Evolutionary conservation across 75 land plant species (phyloP).

Genomic region (Selaginella tamariscina): DNA sequence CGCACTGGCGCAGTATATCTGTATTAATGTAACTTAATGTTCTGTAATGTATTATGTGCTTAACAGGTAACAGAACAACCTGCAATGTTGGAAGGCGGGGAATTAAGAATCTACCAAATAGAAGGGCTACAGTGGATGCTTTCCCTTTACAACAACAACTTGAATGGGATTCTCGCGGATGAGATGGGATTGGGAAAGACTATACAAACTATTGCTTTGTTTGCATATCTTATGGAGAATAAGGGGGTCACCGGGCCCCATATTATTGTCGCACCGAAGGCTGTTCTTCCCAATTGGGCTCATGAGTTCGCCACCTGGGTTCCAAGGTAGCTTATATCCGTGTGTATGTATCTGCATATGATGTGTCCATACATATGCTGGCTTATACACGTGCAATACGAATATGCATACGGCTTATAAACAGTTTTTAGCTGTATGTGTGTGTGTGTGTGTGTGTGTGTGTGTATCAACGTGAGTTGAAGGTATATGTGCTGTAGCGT

Average conservation of each 20-base stretch:
- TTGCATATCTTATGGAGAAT: slow-evolving; percentile 88
- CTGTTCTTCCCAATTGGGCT: slow-evolving; percentile 89
- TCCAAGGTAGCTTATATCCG: slow-evolving; percentile 49
- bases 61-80: slow-evolving; percentile 83
- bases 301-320: slow-evolving; percentile 89
- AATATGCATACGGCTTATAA: too few relatives aligned
- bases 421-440: too few relatives aligned
- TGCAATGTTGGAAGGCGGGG: slow-evolving; percentile 86
- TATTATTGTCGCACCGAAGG: slow-evolving; percentile 92
- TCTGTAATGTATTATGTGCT: not conserved
- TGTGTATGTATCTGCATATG: too few relatives aligned
- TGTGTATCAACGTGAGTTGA: too few relatives aligned
- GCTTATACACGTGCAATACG: too few relatives aligned
- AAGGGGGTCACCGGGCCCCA: slow-evolving; percentile 85
- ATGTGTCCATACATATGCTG: too few relatives aligned
- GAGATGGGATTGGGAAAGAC: slow-evolving; percentile 99
- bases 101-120: slow-evolving; percentile 71
- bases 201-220: slow-evolving; percentile 80
- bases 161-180: slow-evolving; percentile 98
- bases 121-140: slow-evolving; percentile 99
- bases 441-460: too few relatives aligned
- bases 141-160: slow-evolving; percentile 88
- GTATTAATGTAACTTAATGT: slow-evolving; percentile 5
- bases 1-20: too few relatives aligned
- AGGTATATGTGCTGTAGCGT: too few relatives aligned